phyloP scores from a whole-genome alignment of 805 yeast species.

The Candida michaelii region DNA sequence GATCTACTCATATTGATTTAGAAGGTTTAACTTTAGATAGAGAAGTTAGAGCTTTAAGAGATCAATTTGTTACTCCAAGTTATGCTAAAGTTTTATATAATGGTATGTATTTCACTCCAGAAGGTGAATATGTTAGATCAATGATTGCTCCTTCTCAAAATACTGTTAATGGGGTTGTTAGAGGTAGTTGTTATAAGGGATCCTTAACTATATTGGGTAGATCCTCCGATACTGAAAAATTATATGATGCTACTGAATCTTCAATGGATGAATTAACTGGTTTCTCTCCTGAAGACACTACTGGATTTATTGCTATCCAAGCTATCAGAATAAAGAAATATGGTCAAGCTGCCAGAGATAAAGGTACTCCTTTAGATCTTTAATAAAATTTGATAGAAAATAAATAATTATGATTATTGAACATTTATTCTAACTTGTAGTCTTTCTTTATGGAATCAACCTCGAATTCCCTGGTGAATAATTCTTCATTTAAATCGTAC shows the following conservation, averaged over 20 bases:
- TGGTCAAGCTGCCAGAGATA: conserved; percentile 91
- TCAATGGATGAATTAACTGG: conserved; percentile 99
- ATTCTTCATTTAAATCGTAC: conserved; percentile 22
- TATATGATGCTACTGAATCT: conserved; percentile 96
- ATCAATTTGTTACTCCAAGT: conserved; percentile 89
- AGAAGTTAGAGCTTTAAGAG: conserved; percentile 96
- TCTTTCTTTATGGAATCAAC: not conserved
- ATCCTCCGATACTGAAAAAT: conserved; percentile 91
- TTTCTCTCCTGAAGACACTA: conserved; percentile 93
- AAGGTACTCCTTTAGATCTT: conserved; percentile 54
- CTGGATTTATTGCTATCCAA: conserved; percentile 97
- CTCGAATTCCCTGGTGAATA: conserved; percentile 5
- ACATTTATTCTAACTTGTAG: conserved; percentile 1
- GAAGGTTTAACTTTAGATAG: conserved; percentile 97
- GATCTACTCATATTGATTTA: conserved; percentile 91
- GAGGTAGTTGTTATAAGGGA: conserved; percentile 94
- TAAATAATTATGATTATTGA: not conserved
- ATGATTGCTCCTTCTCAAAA: conserved; percentile 94
- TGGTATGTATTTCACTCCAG: conserved; percentile 98
- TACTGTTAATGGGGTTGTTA: conserved; percentile 94
- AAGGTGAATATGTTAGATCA: conserved; percentile 90
- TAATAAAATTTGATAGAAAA: conserved; percentile 18
- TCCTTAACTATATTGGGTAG: conserved; percentile 82
- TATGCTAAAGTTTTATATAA: conserved; percentile 91
- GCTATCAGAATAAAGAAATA: conserved; percentile 97